Evolutionary conservation across 2,329 filamentous ascomycete genomes (phyloP), one percentile per base, ranked within the genome.

Genomic region (Pseudogymnoascus sp.): DNA sequence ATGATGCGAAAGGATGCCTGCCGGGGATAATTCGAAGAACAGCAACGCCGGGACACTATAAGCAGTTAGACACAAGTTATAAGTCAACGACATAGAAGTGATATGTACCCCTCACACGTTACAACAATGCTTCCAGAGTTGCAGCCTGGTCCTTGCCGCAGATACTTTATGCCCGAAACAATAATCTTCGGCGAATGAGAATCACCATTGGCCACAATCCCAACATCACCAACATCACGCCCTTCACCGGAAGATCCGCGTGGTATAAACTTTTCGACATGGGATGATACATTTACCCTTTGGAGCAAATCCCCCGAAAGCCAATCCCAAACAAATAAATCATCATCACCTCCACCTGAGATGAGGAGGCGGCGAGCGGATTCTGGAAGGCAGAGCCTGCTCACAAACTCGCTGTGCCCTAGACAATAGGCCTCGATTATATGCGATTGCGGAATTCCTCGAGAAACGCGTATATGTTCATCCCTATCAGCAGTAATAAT

Each of bases 361-460:
- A 97, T 76, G 31, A 99, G 80, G 1, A 88, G 68, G n/a, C 85
- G 80, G 2, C 80, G 79, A 25, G 79, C 75, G 60, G 74, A 76
- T 0, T 72, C 71, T 0, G 87, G 85, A 15, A 93, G 76, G 69
- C 87, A 88, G 44, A 99, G 77, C 63, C 84, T 86, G 76, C 82
- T 91, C 66, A 99, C 80, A 73, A 97, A 97, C 38, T 92, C 84
- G 60, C 81, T 85, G 75, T 99, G 94, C 3, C 92, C 93, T 2
- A 97, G 82, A 72, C 93, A 97, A 74, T 90, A 97, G 0, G 81
- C 81, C 74, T 97, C 92, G 66, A 97, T 95, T 64, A 97, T 81
- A 73, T 97, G 88, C 0, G 91, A 81, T 73, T 97, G 92, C 1
- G 91, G 89, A 64, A 86, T 80, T 39, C 88, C 91, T 63, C 91